Conservation (phyloP, 768 basidiomycete species). For the Roridomyces roridus region DNA sequence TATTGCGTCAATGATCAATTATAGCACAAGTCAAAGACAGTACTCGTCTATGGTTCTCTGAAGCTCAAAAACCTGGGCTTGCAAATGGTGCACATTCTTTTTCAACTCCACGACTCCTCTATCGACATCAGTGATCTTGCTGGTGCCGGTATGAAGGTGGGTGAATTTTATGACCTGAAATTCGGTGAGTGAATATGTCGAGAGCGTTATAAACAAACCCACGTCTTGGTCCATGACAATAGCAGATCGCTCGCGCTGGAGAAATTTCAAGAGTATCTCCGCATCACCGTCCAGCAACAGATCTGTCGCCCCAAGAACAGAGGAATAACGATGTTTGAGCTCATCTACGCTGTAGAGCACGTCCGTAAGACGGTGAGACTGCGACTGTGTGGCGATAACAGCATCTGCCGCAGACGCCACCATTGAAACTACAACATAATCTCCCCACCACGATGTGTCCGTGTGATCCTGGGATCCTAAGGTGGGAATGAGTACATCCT, state of each 20-base stretch:
- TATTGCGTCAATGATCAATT: background rate
- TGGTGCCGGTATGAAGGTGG: slow-evolving; percentile 37
- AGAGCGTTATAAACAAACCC: slow-evolving; percentile 34
- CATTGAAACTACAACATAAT: slow-evolving; percentile 71
- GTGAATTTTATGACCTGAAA: slow-evolving; percentile 82
- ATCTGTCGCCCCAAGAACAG: slow-evolving; percentile 36
- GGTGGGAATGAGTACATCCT: slow-evolving; percentile 50
- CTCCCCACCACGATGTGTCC: slow-evolving; percentile 66
- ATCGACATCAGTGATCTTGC: slow-evolving; percentile 78
- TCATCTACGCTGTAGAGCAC: slow-evolving; percentile 63
- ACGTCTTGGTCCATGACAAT: slow-evolving; percentile 76
- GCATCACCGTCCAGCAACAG: slow-evolving; percentile 66
- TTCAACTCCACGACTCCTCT: slow-evolving; percentile 83
- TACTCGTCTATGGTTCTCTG: slow-evolving; percentile 80
- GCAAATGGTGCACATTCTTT: slow-evolving; percentile 68
- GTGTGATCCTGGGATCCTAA: slow-evolving; percentile 34
- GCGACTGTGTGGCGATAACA: slow-evolving; percentile 51
- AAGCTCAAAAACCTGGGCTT: slow-evolving; percentile 70
- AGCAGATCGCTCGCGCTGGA: slow-evolving; percentile 75
- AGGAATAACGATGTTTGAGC: slow-evolving; percentile 69
- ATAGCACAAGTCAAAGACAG: slow-evolving; percentile 30
- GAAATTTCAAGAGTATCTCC: slow-evolving; percentile 73
- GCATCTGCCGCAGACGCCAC: slow-evolving; percentile 71
- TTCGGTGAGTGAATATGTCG: background rate
- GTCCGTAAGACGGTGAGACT: slow-evolving; percentile 55